Conservation (phyloP, 2,329 filamentous ascomycete genomes). For the Colletotrichum sp. region DNA sequence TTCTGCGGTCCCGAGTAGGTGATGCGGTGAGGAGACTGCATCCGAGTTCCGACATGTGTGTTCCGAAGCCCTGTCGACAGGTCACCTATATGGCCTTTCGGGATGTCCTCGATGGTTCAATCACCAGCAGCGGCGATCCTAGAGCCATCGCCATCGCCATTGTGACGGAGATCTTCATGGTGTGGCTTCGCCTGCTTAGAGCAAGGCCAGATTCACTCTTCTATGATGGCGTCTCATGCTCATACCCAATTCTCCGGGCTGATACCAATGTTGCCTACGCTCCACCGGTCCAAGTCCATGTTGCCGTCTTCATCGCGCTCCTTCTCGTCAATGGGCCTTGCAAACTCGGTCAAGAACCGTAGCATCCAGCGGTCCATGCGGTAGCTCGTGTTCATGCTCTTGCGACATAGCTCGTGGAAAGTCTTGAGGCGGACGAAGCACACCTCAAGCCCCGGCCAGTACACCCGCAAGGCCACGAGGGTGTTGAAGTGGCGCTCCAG, state of each 20-base stretch:
- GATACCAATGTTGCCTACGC: constrained; percentile 23
- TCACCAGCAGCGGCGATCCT: neutral
- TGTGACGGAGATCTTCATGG: neutral
- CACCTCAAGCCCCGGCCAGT: constrained; percentile 45
- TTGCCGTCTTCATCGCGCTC: constrained; percentile 24
- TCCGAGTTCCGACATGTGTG: neutral
- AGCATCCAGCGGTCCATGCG: constrained; percentile 48
- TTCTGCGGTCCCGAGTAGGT: fast-evolving
- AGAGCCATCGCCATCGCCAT: neutral
- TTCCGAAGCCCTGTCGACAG: neutral
- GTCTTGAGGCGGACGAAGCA: constrained; percentile 41
- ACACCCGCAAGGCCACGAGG: constrained; percentile 41
- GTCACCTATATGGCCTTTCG: neutral
- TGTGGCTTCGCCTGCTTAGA: too few relatives aligned
- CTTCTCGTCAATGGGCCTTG: constrained; percentile 31
- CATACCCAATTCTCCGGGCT: constrained; percentile 24
- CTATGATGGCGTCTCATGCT: neutral
- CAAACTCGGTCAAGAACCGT: constrained; percentile 38
- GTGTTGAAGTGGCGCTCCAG: constrained; percentile 51
- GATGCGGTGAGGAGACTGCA: neutral
- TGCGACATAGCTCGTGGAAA: constrained; percentile 46
- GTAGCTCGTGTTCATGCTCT: constrained; percentile 40
- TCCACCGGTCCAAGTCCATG: constrained; percentile 21
- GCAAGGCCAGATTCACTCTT: too few relatives aligned
- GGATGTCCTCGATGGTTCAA: neutral